Base-by-base conservation (phyloP, 495 filamentous ascomycete genomes). In the Podospora australis region DNA sequence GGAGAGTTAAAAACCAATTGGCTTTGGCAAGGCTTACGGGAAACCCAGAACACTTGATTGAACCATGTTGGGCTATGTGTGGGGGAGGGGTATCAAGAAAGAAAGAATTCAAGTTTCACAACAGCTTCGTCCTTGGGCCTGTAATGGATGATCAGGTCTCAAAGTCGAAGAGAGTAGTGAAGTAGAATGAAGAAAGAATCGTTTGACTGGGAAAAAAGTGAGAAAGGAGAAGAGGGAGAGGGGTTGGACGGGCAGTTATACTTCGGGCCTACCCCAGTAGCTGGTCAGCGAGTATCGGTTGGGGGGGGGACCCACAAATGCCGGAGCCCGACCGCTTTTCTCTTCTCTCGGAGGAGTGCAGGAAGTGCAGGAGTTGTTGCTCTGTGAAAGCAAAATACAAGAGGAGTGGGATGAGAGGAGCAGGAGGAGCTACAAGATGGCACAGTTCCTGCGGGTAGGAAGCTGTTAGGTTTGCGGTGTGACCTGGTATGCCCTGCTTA, bases 51-150 rank as follows among this genome's bases (percentile, higher is more conserved):
- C 57, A 29, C 66, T 64, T 30, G 84, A 89, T 77, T 87, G 82
- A 76, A 88, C 85, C 85, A 89, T 89, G 62, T 74, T 87, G 77
- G 53, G 26, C 47, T 34, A 29, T 48, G 44, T 34, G 49, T 43
- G 51, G 38, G 40, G 54, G 47, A 48, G 35, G 43, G 24, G 39
- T 48, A 29, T 50, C 49, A 50, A 46, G 44, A 44, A 19, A 23
- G 52, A 43, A 26, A 44, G 30, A 45, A 44, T 47, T 21, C 20
- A 42, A 46, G 45, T 35, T 44, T 24, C 43, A 50, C 20, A 46
- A 16, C 44, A 29, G 49, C 36, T 45, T 35, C 40, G 34, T 44
- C 35, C 38, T 50, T 40, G 25, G 23, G 46, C 49, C 49, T 55
- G 56, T 13, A 21, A n/a, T 52, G 28, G n/a, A 8, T 36, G 25